A percentile compares a stretch with the other conserved stretches of the same genome.
Evolutionary conservation across 345 rosid species (phyloP).

Genomic region (Camelina hispida): DNA sequence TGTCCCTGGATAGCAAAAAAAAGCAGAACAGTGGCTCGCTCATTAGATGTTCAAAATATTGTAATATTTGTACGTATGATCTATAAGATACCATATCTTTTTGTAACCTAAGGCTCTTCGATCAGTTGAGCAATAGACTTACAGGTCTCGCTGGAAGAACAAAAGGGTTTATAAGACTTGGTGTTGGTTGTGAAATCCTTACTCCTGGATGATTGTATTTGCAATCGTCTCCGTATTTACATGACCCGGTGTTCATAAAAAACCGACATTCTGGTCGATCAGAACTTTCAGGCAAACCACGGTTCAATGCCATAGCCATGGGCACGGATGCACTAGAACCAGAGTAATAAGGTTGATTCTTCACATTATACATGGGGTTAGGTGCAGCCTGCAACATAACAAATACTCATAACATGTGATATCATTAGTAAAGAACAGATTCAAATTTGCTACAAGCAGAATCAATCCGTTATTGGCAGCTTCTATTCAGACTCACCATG

Average conservation of each 20-base stretch:
- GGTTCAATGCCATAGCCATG: conserved; percentile 41
- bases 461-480: neutral
- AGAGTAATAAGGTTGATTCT: conserved; percentile 54
- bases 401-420: conserved; percentile 12
- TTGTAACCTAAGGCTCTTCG: neutral
- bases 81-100: neutral
- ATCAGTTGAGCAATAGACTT: conserved; percentile 43
- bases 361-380: conserved; percentile 51
- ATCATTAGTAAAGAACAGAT: neutral
- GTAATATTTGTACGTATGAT: neutral
- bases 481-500: conserved; percentile 52
- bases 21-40: conserved; percentile 22
- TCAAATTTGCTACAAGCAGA: neutral
- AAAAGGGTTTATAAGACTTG: conserved; percentile 47
- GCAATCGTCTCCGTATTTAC: conserved; percentile 84
- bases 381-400: conserved; percentile 51
- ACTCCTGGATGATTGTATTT: conserved; percentile 79
- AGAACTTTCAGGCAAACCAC: conserved; percentile 59
- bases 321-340: conserved; percentile 51
- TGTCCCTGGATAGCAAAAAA: conserved; percentile 62
- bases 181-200: conserved; percentile 50
- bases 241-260: conserved; percentile 75
- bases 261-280: conserved; percentile 76
- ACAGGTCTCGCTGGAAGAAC: conserved; percentile 78
- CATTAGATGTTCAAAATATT: neutral